phyloP scores from a whole-genome alignment of 2,329 filamentous ascomycete genomes.

The Aspergillus aculeatus region DNA sequence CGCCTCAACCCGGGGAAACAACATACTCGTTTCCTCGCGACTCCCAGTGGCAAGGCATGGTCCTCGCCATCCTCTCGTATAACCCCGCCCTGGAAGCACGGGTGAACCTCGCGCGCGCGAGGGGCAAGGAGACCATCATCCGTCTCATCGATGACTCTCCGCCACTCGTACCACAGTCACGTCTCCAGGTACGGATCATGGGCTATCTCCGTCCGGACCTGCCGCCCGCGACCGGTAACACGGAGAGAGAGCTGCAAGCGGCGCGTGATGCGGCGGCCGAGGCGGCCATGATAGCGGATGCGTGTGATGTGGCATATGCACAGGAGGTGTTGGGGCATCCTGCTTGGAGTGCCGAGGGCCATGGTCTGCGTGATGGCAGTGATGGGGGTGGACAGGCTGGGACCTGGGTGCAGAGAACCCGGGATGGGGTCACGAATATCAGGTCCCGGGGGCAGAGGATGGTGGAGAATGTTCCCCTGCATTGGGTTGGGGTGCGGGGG shows the following conservation, averaged over 20 bases:
- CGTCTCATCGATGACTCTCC: constrained; percentile 29
- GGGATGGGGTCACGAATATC: constrained; percentile 50
- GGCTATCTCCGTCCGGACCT: constrained; percentile 54
- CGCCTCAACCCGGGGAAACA: constrained; percentile 9
- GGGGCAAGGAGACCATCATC: constrained; percentile 48
- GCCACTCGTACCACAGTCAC: constrained; percentile 2
- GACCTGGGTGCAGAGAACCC: constrained; percentile 41
- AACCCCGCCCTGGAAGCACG: constrained; percentile 50
- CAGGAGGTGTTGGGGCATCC: constrained; percentile 39
- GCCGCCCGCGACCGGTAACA: constrained; percentile 2
- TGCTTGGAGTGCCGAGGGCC: constrained; percentile 38
- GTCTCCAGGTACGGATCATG: constrained; percentile 58
- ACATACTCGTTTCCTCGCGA: constrained; percentile 20
- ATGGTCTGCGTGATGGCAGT: too few species aligned
- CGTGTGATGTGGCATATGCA: constrained; percentile 40
- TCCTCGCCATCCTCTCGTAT: constrained; percentile 52
- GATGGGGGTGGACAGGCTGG: background rate
- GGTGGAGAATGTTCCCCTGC: constrained; percentile 59
- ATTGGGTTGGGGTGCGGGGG: constrained; percentile 59
- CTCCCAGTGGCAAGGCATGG: constrained; percentile 57
- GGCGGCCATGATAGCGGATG: constrained; percentile 38
- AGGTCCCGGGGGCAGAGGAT: constrained; percentile 53
- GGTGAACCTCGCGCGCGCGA: constrained; percentile 50
- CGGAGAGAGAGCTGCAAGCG: constrained; percentile 29
- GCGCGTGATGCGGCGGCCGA: constrained; percentile 36